Conservation (phyloP, 305 asterid species). For the Lippia alba region DNA sequence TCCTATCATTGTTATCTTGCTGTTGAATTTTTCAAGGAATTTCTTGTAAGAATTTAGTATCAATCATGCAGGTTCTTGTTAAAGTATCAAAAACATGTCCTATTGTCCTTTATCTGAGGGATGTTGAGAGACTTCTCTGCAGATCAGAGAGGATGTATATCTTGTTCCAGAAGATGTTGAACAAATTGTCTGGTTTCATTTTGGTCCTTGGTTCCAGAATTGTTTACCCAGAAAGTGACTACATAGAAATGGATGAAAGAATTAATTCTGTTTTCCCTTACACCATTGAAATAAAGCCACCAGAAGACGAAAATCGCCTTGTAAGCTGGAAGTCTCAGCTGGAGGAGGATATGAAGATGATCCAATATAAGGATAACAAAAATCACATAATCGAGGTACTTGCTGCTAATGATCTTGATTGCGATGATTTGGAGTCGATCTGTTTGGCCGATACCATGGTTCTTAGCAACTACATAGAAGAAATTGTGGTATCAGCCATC, state of each 20-base stretch:
- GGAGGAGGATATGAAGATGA: slow-evolving; percentile 89
- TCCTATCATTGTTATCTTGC: not conserved
- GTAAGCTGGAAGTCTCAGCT: slow-evolving; percentile 86
- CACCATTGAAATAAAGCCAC: slow-evolving; percentile 84
- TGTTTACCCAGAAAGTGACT: slow-evolving; percentile 54
- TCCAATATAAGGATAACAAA: slow-evolving; percentile 76
- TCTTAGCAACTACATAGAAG: slow-evolving; percentile 81
- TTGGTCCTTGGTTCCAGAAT: slow-evolving; percentile 86
- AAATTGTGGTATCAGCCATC: slow-evolving; percentile 87
- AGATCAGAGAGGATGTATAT: slow-evolving; percentile 61
- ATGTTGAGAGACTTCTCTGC: slow-evolving; percentile 67
- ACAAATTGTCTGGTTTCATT: slow-evolving; percentile 71
- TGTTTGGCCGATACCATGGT: slow-evolving; percentile 71
- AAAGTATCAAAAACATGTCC: slow-evolving; percentile 66
- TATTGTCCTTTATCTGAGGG: slow-evolving; percentile 79
- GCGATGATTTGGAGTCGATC: slow-evolving; percentile 80
- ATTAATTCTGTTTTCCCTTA: slow-evolving; percentile 75
- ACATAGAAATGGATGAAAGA: slow-evolving; percentile 65
- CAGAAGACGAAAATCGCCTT: slow-evolving; percentile 76
- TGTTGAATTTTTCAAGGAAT: not conserved
- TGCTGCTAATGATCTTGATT: slow-evolving; percentile 83
- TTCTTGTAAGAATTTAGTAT: slow-evolving; percentile 9
- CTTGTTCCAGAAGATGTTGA: slow-evolving; percentile 85
- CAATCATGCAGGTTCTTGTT: slow-evolving; percentile 61
- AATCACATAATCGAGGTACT: slow-evolving; percentile 88